Evolutionary conservation across 2,329 filamentous ascomycete genomes (phyloP).

Genomic region (Penicillium psychrosexuale): DNA sequence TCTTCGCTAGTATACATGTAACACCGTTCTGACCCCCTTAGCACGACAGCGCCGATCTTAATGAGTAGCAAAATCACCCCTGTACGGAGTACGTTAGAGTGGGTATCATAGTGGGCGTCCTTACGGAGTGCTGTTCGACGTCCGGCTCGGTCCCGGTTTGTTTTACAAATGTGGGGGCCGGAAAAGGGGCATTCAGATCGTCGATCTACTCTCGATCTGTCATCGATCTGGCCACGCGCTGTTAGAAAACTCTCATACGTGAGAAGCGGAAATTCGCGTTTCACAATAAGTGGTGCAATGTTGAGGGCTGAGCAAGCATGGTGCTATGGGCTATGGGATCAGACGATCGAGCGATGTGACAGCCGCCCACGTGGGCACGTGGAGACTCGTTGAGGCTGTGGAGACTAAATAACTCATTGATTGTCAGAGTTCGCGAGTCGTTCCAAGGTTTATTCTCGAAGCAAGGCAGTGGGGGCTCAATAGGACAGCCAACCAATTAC

Average conservation of each 20-base stretch:
- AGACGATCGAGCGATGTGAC: background rate
- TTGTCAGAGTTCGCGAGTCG: background rate
- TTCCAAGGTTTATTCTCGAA: background rate
- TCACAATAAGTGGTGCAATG: too few species aligned
- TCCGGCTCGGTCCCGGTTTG: background rate
- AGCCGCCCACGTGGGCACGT: background rate
- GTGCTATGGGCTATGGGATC: background rate
- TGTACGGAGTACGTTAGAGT: background rate
- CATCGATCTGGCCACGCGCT: background rate
- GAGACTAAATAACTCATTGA: background rate
- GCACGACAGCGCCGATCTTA: constrained; percentile 3
- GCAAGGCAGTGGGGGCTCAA: background rate
- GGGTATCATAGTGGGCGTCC: background rate
- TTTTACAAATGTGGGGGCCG: background rate
- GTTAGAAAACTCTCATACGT: background rate
- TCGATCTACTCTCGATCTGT: background rate
- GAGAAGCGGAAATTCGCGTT: too few species aligned
- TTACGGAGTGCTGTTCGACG: background rate
- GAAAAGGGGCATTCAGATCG: background rate
- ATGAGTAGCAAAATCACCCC: background rate
- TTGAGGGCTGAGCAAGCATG: too few species aligned
- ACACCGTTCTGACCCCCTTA: background rate
- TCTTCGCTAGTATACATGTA: background rate
- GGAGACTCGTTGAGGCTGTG: background rate
- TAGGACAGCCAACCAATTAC: background rate